Conservation (phyloP, 2,329 filamentous ascomycete species). For the Chrysoporthe austroafricana region DNA sequence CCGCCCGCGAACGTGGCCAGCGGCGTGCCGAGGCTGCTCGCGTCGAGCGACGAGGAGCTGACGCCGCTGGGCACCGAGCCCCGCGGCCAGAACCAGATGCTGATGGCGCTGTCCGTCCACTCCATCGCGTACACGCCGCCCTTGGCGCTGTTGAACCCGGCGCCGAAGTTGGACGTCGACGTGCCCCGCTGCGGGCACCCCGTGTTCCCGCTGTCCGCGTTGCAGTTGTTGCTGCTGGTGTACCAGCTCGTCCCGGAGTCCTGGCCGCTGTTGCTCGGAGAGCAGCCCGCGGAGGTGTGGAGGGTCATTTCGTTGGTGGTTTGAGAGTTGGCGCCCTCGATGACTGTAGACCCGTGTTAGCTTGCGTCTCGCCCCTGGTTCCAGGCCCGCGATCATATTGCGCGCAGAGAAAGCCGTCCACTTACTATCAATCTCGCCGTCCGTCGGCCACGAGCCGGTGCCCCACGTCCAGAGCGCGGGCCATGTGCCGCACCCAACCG, state of each 20-base stretch:
- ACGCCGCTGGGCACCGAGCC: conserved; percentile 33
- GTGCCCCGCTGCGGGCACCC: conserved; percentile 64
- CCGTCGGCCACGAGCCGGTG: conserved; percentile 68
- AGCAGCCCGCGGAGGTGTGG: conserved; percentile 66
- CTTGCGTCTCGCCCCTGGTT: background rate
- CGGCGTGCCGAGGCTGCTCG: conserved; percentile 69
- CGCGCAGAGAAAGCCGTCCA: background rate
- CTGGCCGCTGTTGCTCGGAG: conserved; percentile 51
- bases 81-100: conserved; percentile 82
- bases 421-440: conserved; percentile 72
- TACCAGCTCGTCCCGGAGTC: conserved; percentile 41
- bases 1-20: conserved; percentile 68
- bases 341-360: conserved; percentile 42
- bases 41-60: conserved; percentile 59
- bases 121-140: conserved; percentile 77
- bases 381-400: no score
- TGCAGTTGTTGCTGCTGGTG: conserved; percentile 54
- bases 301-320: conserved; percentile 66
- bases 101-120: conserved; percentile 75
- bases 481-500: conserved; percentile 76
- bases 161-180: conserved; percentile 62
- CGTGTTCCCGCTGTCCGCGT: conserved; percentile 48
- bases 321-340: conserved; percentile 74
- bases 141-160: conserved; percentile 69
- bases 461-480: conserved; percentile 72